Percentiles rank a stretch among this genome's conserved stretches.
Conservation (phyloP, 192 early-diverging fungal species). For the Backusella tarrabulga region DNA sequence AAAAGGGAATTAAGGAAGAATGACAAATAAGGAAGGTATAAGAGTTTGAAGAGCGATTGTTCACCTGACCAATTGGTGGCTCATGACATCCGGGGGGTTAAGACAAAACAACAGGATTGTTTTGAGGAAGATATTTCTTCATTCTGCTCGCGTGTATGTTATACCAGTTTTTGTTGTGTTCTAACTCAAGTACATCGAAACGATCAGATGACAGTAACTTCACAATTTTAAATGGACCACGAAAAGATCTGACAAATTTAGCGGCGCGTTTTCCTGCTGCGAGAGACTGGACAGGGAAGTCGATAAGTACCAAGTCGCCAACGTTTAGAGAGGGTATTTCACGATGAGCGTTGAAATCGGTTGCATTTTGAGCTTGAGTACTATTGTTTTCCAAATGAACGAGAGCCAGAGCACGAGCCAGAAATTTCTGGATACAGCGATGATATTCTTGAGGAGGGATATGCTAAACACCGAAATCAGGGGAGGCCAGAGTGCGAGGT, state of each 20-base stretch:
- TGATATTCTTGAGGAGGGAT: not conserved
- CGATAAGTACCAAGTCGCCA: not conserved
- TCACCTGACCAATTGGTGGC: too few species aligned
- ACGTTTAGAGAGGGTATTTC: not conserved
- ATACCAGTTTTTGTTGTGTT: not conserved
- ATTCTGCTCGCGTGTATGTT: slow-evolving; percentile 4
- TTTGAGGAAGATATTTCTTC: not conserved
- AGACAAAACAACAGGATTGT: too few species aligned
- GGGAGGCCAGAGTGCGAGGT: too few species aligned
- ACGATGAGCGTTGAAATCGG: not conserved
- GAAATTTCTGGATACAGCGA: not conserved
- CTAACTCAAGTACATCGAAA: not conserved
- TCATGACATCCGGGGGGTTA: too few species aligned
- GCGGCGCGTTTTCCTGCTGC: not conserved
- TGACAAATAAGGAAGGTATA: too few species aligned
- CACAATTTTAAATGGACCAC: not conserved
- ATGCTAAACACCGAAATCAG: too few species aligned
- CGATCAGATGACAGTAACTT: not conserved
- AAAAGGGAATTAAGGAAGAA: too few species aligned
- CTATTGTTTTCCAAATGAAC: not conserved
- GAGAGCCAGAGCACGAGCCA: not conserved
- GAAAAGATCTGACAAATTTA: not conserved
- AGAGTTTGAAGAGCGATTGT: too few species aligned
- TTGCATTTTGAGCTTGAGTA: not conserved
- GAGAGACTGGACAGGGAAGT: not conserved